Evolutionary conservation across 768 basidiomycete genomes (phyloP), one percentile per base, ranked within the genome.

Genomic region (Lyophyllum shimeji): DNA sequence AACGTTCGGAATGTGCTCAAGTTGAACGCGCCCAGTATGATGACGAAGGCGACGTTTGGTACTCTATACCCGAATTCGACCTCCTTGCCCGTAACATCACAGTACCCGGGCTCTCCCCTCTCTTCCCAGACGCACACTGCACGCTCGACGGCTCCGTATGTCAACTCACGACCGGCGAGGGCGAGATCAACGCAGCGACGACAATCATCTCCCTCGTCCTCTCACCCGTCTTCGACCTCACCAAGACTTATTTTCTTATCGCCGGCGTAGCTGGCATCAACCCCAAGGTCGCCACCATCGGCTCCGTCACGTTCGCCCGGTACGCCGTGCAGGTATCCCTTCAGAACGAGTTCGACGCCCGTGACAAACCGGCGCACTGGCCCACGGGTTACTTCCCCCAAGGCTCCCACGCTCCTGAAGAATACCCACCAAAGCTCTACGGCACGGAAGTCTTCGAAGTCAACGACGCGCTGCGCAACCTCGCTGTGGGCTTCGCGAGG

Each of bases 401-500:
- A 27, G 57, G 57, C 13, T 18, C 57, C 2, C 39, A 25, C 13
- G 34, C 23, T 9, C 57, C 57, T 12, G 49, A 25, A 5, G 23
- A 58, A n/a, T 58, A 54, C 31, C 57, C 57, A 1, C 18, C 21
- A 2, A 42, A 50, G 12, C 53, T 58, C 43, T 58, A 58, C 24
- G 57, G 57, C 9, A 58, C 57, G 3, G 57, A 58, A 33, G 57
- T 58, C 25, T 58, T 58, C 20, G 57, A 58, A 25, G 17, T 58
- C 8, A 58, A 58, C 31, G 49, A 53, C 24, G 57, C 57, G 29
- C 45, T 58, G 2, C 57, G 53, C 40, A 58, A 54, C n/a, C 39
- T 49, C 20, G 56, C 53, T 15, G 53, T 55, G n/a, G 53, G 53
- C 46, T 48, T 55, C 33, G 53, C 53, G 4, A 37, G 40, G n/a